Base-by-base conservation (phyloP, 2,329 filamentous ascomycete species). In the Xylaria sp. region DNA sequence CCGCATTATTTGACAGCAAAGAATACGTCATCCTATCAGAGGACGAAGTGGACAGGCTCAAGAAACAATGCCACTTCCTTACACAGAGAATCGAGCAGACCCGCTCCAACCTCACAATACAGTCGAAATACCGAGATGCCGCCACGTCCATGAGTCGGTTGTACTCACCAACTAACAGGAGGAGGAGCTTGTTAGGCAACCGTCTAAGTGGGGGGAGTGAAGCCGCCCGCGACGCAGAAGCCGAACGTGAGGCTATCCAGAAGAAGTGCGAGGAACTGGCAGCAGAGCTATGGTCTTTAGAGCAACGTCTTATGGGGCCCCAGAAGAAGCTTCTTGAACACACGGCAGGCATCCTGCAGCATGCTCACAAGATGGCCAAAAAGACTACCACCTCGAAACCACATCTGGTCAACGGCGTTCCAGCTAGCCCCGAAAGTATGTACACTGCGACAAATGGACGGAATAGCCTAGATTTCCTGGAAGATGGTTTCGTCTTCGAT, bases 81-180 rank as follows among this genome's bases (percentile, higher is more conserved):
- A 86, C 87, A 31, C 88, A 90, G 77, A 91, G 93, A n/a, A 90
- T 97, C 73, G 92, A 95, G 71, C 91, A 93, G 46, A 90, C 93
- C 23, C 90, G 91, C 73, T 89, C 93, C 69, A 97, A 95, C 80
- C 86, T 99, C 46, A 90, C 91, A 39, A 90, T 98, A 55, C 96
- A 99, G 80, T 92, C 90, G 64, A 99, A 98, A 83, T 94, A 98
- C 75, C 92, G 94, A 75, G 95, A 98, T 85, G 96, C 96, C 0
- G 94, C 96, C 12, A 88, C 91, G 72, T 97, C 94, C 49, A 90
- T 99, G 81, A 91, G 91, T 67, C 91, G 92, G 75, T 85, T 99
- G 36, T 94, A 97, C 78, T 88, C 88, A 9, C 86, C 89, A n/a
- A 85, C 86, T 10, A 78, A 76, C n/a, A 78, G 75, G 33, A 84